These are phyloP conservation scores for Atalantia buxifolia DNA, from an alignment of 345 rosid species.

Conservation along the genomic window DNA sequence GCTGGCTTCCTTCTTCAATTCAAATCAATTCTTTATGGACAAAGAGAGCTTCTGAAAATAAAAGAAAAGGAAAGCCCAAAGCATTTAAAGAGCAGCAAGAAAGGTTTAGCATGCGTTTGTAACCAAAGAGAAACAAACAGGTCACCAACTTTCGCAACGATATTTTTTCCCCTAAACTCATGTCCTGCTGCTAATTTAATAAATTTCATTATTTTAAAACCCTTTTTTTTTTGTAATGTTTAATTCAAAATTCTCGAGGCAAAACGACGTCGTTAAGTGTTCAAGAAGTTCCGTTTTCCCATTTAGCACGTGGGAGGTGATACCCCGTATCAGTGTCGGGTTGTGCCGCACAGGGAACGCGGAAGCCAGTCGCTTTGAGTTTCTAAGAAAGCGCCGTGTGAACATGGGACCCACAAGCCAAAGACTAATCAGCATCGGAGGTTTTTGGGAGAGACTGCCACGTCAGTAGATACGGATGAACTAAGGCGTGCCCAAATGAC, in stretches of 20 bases:
- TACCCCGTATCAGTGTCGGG: background rate
- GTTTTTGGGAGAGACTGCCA: background rate
- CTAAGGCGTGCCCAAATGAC: background rate
- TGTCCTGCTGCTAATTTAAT: background rate
- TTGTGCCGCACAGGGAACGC: background rate
- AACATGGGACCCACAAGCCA: background rate
- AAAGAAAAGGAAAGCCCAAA: background rate
- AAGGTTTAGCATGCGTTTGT: slow-evolving; percentile 9
- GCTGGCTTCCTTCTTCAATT: background rate
- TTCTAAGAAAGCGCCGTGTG: slow-evolving; percentile 7
- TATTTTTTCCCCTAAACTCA: background rate
- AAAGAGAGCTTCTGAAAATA: background rate
- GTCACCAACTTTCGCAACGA: background rate
- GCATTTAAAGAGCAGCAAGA: background rate
- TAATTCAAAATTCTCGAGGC: background rate
- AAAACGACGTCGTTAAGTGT: background rate
- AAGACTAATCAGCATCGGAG: background rate
- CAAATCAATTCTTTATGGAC: background rate
- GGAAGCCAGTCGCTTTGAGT: background rate
- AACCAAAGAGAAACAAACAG: slow-evolving; percentile 23
- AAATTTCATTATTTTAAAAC: background rate
- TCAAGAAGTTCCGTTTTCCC: background rate
- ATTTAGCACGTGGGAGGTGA: background rate
- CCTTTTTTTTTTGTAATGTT: no score
- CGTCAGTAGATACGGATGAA: slow-evolving; percentile 5